Conservation (phyloP, 2,329 filamentous ascomycete genomes). For the Arachnomyces sp. region DNA sequence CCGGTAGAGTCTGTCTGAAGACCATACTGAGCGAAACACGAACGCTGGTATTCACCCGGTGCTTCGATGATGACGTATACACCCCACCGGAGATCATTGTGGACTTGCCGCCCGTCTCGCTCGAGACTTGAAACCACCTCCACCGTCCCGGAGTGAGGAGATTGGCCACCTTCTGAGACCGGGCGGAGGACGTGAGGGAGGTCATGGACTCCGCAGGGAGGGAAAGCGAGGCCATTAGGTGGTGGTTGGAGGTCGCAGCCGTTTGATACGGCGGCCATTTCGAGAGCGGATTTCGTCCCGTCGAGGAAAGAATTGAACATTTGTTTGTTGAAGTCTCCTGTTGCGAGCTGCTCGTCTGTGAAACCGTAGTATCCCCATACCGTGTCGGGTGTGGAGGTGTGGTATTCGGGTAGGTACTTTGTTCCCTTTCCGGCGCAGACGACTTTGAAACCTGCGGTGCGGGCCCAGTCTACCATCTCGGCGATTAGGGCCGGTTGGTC, state of each 20-base stretch:
- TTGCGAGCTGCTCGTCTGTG: conserved; percentile 37
- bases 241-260: conserved; percentile 38
- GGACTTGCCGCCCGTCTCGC: conserved; percentile 34
- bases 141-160: conserved; percentile 36
- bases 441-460: conserved; percentile 38
- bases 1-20: conserved; percentile 37
- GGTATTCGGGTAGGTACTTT: conserved; percentile 40
- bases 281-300: conserved; percentile 41
- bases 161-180: conserved; percentile 33
- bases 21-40: conserved; percentile 41
- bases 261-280: conserved; percentile 44
- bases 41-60: conserved; percentile 34
- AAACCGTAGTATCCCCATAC: conserved; percentile 43
- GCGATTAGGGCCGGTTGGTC: conserved; percentile 40
- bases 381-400: conserved; percentile 41
- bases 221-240: conserved; percentile 35
- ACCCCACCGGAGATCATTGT: conserved; percentile 37
- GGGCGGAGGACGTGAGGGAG: conserved; percentile 37
- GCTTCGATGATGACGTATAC: conserved; percentile 42
- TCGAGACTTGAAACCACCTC: conserved; percentile 42
- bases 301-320: conserved; percentile 46
- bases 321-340: conserved; percentile 40
- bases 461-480: conserved; percentile 39
- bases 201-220: conserved; percentile 38
- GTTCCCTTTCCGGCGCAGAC: conserved; percentile 42